These are phyloP conservation scores for Populus simonii DNA, from an alignment of 345 rosid species.

Conservation along the genomic window DNA sequence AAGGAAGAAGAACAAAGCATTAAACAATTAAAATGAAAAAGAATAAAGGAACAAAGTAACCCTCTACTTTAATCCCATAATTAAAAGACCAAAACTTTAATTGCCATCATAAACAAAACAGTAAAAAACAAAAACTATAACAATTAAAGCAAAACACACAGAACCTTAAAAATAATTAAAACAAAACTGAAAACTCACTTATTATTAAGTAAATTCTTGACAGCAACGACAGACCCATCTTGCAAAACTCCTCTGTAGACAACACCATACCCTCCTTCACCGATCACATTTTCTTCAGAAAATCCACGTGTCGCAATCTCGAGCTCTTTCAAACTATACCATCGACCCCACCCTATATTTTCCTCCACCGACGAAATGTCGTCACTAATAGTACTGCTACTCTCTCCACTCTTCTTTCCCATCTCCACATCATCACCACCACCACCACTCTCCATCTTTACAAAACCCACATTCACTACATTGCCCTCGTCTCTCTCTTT, in stretches of 20 bases:
- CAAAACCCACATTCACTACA: slow-evolving; percentile 21
- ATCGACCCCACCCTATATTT: slow-evolving; percentile 88
- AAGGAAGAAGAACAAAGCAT: slow-evolving; percentile 10
- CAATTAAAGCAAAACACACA: slow-evolving; percentile 9
- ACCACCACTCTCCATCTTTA: slow-evolving; percentile 20
- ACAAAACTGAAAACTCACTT: slow-evolving; percentile 47
- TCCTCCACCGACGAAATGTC: slow-evolving; percentile 39
- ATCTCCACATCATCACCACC: slow-evolving; percentile 7
- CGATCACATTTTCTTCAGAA: slow-evolving; percentile 72
- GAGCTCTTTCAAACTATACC: slow-evolving; percentile 83
- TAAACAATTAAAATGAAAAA: slow-evolving; percentile 7
- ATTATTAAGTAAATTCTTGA: slow-evolving; percentile 83
- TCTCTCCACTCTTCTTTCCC: slow-evolving; percentile 30
- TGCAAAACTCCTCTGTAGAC: slow-evolving; percentile 70
- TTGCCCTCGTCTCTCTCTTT: slow-evolving; percentile 23
- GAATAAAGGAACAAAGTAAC: slow-evolving; percentile 28
- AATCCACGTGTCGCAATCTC: slow-evolving; percentile 83
- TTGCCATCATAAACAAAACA: not conserved
- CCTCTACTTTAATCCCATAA: slow-evolving; percentile 23
- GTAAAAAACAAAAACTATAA: not conserved
- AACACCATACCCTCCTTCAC: slow-evolving; percentile 95
- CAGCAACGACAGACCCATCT: slow-evolving; percentile 83
- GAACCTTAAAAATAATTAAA: not conserved
- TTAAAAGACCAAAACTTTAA: not conserved
- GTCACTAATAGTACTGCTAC: slow-evolving; percentile 47